These are phyloP conservation scores for Trichosporon faecale DNA, from an alignment of 1,284 basidiomycete species.

Conservation along the genomic window DNA sequence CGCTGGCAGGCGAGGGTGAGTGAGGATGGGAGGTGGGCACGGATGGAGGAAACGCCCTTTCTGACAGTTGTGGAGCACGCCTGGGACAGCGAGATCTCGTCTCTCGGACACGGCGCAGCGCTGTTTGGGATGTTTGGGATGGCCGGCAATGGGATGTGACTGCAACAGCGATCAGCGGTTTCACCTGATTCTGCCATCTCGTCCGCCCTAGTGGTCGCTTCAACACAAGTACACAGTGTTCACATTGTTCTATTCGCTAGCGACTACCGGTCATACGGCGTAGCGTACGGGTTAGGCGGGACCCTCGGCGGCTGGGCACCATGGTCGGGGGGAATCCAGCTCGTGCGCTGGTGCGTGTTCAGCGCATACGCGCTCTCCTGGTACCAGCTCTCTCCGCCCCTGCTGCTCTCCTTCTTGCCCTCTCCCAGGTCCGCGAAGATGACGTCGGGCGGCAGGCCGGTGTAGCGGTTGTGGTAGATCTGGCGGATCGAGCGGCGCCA, in stretches of 20 bases:
- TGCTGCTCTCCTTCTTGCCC: background rate
- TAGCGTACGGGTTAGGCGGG: background rate
- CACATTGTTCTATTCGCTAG: background rate
- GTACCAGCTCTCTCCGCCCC: slow-evolving; percentile 1
- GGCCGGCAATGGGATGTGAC: background rate
- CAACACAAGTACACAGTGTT: background rate
- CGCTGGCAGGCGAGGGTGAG: background rate
- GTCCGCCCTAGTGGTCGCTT: background rate
- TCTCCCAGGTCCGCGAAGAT: background rate
- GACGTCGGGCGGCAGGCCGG: background rate
- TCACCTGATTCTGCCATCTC: background rate
- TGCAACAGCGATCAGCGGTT: background rate
- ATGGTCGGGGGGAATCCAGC: background rate
- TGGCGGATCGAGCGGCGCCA: slow-evolving; percentile 4
- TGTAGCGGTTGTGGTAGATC: slow-evolving; percentile 6
- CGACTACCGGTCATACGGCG: background rate
- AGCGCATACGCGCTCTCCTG: slow-evolving; percentile 6
- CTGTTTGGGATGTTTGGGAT: background rate
- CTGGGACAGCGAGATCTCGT: background rate
- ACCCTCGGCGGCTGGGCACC: background rate
- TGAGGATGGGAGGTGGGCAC: background rate
- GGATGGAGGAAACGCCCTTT: background rate
- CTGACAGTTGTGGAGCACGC: background rate
- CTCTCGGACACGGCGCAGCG: background rate
- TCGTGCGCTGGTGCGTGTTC: background rate